Conservation (phyloP, 2,329 filamentous ascomycete species). For the Calonectria ilicicola region DNA sequence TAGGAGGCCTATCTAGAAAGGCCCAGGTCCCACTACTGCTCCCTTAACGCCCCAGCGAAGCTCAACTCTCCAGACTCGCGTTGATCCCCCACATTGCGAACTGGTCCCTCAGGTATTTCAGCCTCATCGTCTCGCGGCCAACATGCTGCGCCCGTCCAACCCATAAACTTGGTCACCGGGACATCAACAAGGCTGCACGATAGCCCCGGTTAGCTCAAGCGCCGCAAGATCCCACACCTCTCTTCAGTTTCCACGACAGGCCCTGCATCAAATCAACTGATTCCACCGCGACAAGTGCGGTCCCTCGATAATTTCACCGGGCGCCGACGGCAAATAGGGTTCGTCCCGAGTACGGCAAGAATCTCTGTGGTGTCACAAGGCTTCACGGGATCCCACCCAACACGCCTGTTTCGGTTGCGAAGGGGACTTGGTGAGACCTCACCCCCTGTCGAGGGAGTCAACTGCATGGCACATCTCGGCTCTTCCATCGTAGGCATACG, state of each 20-base stretch:
- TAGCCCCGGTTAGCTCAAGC: slow-evolving; percentile 12
- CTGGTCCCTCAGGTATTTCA: slow-evolving; percentile 35
- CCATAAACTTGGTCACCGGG: slow-evolving; percentile 19
- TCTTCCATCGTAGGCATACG: neutral
- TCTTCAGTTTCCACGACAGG: slow-evolving; percentile 26
- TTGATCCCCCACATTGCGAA: slow-evolving; percentile 42
- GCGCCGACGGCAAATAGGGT: slow-evolving; percentile 38
- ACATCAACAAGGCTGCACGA: slow-evolving; percentile 10
- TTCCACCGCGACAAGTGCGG: slow-evolving; percentile 3
- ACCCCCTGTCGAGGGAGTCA: slow-evolving; percentile 16
- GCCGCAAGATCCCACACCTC: slow-evolving; percentile 21
- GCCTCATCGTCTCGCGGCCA: slow-evolving; percentile 31
- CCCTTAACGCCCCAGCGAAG: slow-evolving; percentile 20
- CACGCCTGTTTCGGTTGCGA: slow-evolving; percentile 25
- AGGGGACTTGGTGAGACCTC: slow-evolving; percentile 15
- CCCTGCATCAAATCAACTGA: neutral
- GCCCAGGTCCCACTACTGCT: slow-evolving; percentile 32
- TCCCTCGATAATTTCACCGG: slow-evolving; percentile 25
- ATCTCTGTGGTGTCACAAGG: slow-evolving; percentile 33
- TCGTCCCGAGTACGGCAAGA: slow-evolving; percentile 36
- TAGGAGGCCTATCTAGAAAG: slow-evolving; percentile 12
- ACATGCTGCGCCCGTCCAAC: neutral
- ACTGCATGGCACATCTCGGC: slow-evolving; percentile 8
- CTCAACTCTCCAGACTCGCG: slow-evolving; percentile 20
- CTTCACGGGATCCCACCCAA: slow-evolving; percentile 33